Evolutionary conservation across 1,139 yeast species (phyloP).

Genomic region (Blastobotrys apis): DNA sequence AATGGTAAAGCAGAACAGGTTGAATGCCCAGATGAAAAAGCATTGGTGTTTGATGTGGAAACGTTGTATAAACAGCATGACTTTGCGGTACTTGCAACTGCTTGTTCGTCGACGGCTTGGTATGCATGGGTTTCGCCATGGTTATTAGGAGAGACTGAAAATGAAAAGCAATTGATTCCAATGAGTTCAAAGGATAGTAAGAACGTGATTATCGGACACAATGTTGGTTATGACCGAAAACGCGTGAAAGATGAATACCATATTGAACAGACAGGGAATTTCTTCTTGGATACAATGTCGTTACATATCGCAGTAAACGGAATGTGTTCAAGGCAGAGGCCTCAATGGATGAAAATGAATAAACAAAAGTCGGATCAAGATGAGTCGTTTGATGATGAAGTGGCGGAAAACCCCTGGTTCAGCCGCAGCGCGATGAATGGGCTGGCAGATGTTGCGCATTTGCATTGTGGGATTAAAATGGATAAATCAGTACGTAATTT

Average conservation of each 20-base stretch:
- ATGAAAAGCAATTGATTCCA: slow-evolving; percentile 67
- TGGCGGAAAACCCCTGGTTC: slow-evolving; percentile 29
- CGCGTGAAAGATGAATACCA: slow-evolving; percentile 79
- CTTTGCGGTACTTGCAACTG: slow-evolving; percentile 79
- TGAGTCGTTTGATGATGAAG: slow-evolving; percentile 21
- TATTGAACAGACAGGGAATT: slow-evolving; percentile 60
- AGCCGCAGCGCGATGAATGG: slow-evolving; percentile 70
- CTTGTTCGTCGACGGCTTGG: slow-evolving; percentile 78
- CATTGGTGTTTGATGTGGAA: slow-evolving; percentile 85
- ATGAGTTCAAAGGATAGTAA: slow-evolving; percentile 39
- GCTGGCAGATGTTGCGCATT: slow-evolving; percentile 70
- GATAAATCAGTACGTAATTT: slow-evolving; percentile 63
- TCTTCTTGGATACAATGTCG: slow-evolving; percentile 88
- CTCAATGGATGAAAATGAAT: slow-evolving; percentile 60
- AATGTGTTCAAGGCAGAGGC: slow-evolving; percentile 87
- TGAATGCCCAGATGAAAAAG: slow-evolving; percentile 61
- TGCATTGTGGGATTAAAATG: slow-evolving; percentile 70
- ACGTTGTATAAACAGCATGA: slow-evolving; percentile 70
- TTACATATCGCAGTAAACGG: slow-evolving; percentile 89
- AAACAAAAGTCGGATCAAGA: slow-evolving; percentile 25
- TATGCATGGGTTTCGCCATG: slow-evolving; percentile 94
- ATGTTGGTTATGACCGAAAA: slow-evolving; percentile 87
- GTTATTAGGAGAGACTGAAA: slow-evolving; percentile 52
- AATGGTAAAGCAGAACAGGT: slow-evolving; percentile 46
- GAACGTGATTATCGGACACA: slow-evolving; percentile 73